Conservation (phyloP, 176 grass and related monocot species). For the Aegilops longissima region DNA sequence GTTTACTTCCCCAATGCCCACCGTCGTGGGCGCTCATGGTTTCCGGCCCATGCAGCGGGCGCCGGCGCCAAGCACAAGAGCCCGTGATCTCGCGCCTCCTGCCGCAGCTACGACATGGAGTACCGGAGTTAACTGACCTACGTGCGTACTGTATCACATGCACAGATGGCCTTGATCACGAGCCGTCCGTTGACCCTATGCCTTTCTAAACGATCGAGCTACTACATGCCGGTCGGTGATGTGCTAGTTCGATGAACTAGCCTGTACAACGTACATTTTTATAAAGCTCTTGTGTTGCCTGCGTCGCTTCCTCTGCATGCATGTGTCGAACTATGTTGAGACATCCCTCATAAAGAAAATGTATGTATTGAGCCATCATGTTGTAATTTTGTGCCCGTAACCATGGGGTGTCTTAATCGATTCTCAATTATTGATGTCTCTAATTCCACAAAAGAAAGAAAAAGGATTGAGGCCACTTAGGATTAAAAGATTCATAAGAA, state of each 20-base stretch:
- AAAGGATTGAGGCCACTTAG: too few relatives aligned
- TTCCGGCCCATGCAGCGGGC: constrained; percentile 9
- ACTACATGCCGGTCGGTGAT: constrained; percentile 17
- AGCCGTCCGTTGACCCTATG: constrained; percentile 12
- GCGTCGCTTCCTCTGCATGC: background rate
- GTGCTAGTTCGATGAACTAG: background rate
- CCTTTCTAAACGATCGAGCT: background rate
- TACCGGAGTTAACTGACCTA: constrained; percentile 36
- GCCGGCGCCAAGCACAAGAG: constrained; percentile 53
- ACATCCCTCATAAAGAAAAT: background rate
- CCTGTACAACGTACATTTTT: background rate
- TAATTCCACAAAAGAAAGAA: too few relatives aligned
- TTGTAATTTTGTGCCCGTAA: too few relatives aligned
- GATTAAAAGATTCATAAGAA: too few relatives aligned
- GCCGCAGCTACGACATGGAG: constrained; percentile 26
- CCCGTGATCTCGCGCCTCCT: constrained; percentile 48
- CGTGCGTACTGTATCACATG: constrained; percentile 15
- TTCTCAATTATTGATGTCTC: too few relatives aligned
- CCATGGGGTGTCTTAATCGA: too few relatives aligned
- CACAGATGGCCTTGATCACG: background rate
- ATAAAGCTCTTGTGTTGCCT: background rate
- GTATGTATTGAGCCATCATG: background rate
- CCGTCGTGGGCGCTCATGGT: constrained; percentile 40
- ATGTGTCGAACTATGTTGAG: background rate
- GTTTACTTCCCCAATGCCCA: constrained; percentile 43